Conservation (phyloP, 2,329 filamentous ascomycete genomes). For the Immersiporthe knoxdaviesiana region DNA sequence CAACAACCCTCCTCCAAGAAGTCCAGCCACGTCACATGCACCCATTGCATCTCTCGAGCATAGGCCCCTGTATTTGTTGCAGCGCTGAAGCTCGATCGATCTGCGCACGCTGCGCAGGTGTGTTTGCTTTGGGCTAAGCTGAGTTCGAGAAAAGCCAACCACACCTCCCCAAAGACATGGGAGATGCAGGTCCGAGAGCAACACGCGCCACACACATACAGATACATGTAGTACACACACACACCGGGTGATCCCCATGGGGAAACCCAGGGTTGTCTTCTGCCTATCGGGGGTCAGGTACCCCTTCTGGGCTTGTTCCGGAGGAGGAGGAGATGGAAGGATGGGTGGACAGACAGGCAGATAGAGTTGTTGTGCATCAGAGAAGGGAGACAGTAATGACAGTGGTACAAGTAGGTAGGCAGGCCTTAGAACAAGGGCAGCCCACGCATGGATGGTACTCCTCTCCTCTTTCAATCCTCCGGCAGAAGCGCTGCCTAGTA, state of each 20-base stretch:
- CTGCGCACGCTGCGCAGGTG: not conserved
- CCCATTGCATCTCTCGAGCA: not conserved
- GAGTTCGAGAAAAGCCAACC: not conserved
- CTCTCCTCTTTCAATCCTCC: too few species aligned
- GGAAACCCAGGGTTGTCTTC: not conserved
- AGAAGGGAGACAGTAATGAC: not conserved
- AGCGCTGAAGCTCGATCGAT: not conserved
- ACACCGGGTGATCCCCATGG: conserved; percentile 18
- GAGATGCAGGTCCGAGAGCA: conserved; percentile 28
- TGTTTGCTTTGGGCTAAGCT: not conserved
- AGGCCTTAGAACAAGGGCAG: too few species aligned
- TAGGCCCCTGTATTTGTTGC: not conserved
- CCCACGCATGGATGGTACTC: too few species aligned
- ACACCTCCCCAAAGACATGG: not conserved
- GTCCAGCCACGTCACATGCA: conserved; percentile 25
- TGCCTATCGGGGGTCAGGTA: not conserved
- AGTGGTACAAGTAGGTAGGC: too few species aligned
- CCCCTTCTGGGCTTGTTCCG: not conserved
- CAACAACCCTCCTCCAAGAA: not conserved
- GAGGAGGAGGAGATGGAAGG: not conserved
- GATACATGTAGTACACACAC: not conserved
- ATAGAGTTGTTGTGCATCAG: not conserved
- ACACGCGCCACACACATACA: not conserved
- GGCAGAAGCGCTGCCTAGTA: too few species aligned
- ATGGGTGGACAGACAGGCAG: not conserved